Percentiles rank a stretch among this genome's conserved stretches.
Conservation (phyloP, 2,329 filamentous ascomycete genomes). For the Fusarium aywerte region DNA sequence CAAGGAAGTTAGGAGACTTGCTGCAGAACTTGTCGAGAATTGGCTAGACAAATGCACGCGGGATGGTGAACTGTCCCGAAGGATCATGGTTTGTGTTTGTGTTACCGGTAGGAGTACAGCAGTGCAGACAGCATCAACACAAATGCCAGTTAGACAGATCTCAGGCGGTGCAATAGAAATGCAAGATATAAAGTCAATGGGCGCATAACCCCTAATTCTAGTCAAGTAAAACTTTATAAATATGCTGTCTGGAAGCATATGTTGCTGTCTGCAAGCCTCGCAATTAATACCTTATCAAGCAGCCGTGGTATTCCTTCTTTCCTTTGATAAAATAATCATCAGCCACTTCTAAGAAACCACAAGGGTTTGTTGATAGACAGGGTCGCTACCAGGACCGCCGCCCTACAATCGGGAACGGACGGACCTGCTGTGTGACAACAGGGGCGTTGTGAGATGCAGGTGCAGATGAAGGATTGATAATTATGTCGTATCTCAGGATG, state of each 20-base stretch:
- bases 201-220: constrained; percentile 33
- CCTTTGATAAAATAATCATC: constrained; percentile 1
- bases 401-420: constrained; percentile 28
- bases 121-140: constrained; percentile 17
- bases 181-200: constrained; percentile 43
- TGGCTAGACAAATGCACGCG: constrained; percentile 22
- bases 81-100: constrained; percentile 9
- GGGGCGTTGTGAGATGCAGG: constrained; percentile 14
- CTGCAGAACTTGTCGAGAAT: constrained; percentile 16
- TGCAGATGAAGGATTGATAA: constrained; percentile 32
- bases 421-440: constrained; percentile 31
- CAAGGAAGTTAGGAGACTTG: constrained; percentile 8
- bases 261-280: constrained; percentile 5
- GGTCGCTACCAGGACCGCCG: constrained; percentile 31
- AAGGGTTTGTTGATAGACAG: constrained; percentile 35
- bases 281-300: constrained; percentile 34
- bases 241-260: not conserved
- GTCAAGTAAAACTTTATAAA: not conserved
- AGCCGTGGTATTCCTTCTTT: not conserved
- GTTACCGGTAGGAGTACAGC: constrained; percentile 3
- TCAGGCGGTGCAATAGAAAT: constrained; percentile 42
- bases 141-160: constrained; percentile 41
- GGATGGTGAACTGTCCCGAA: constrained; percentile 24
- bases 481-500: constrained; percentile 24
- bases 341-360: not conserved